Evolutionary conservation across 1,139 yeast species (phyloP).

Genomic region (Blastobotrys indianensis): DNA sequence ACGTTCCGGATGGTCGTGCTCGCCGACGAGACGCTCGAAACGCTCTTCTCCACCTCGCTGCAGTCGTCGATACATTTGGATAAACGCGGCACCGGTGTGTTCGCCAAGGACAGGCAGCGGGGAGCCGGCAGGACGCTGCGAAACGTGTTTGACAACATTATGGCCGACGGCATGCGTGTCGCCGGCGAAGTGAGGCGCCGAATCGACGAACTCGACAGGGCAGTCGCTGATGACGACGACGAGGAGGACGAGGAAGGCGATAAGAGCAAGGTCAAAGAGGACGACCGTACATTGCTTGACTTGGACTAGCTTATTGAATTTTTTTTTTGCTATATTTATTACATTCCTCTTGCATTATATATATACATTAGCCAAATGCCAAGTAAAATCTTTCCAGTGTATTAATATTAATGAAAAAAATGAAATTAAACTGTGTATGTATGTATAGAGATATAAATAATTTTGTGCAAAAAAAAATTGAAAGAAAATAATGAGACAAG

Average conservation of each 20-base stretch:
- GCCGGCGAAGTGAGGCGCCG: slow-evolving; percentile 83
- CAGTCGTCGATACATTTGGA: slow-evolving; percentile 63
- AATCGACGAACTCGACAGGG: slow-evolving; percentile 53
- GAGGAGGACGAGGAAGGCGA: slow-evolving; percentile 29
- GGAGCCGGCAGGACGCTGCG: slow-evolving; percentile 46
- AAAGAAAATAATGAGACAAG: neutral
- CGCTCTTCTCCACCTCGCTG: slow-evolving; percentile 66
- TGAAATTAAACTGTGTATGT: neutral
- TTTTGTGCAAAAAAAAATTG: neutral
- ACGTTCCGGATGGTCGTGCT: slow-evolving; percentile 92
- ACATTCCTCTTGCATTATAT: neutral
- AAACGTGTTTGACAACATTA: slow-evolving; percentile 83
- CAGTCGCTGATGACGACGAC: slow-evolving; percentile 19
- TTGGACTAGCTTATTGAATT: slow-evolving; percentile 15
- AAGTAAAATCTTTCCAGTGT: neutral
- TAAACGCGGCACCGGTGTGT: slow-evolving; percentile 37
- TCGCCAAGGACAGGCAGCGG: slow-evolving; percentile 14
- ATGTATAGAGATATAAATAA: neutral
- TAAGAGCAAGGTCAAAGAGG: slow-evolving; percentile 30
- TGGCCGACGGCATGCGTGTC: slow-evolving; percentile 88
- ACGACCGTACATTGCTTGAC: slow-evolving; percentile 37
- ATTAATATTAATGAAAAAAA: slow-evolving; percentile 2
- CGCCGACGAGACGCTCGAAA: slow-evolving; percentile 90
- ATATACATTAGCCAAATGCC: neutral
- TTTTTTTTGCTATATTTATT: neutral